A percentile compares a stretch with the other conserved stretches of the same genome.
These are phyloP conservation scores for Phaseolus coccineus DNA, from an alignment of 331 rosid genomes.

Conservation along the genomic window DNA sequence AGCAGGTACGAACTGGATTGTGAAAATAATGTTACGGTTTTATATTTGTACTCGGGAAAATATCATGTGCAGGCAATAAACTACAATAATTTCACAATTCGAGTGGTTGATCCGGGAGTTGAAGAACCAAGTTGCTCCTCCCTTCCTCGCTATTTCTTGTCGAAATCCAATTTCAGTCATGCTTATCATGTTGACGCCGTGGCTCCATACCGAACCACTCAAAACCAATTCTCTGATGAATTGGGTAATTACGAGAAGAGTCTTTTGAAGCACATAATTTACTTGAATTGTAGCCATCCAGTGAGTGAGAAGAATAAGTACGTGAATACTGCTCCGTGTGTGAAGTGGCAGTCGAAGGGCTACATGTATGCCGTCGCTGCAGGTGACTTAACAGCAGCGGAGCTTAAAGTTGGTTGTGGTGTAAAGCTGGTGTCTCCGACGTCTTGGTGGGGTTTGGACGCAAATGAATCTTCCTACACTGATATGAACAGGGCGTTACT, in stretches of 20 bases:
- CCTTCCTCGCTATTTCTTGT: slow-evolving; percentile 28
- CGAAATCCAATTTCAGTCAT: not conserved
- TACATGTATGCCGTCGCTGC: not conserved
- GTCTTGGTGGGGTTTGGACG: not conserved
- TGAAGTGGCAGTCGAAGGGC: not conserved
- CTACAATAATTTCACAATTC: slow-evolving; percentile 46
- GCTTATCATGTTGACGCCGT: not conserved
- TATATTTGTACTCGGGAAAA: not conserved
- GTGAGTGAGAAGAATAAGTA: not conserved
- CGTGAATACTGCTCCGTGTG: not conserved
- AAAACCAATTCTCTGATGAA: too few relatives aligned
- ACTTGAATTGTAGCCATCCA: not conserved
- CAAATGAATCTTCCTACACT: not conserved
- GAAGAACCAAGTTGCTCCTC: slow-evolving; percentile 14
- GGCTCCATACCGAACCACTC: not conserved
- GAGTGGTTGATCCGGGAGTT: slow-evolving; percentile 32
- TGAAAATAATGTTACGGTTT: not conserved
- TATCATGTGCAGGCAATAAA: slow-evolving; percentile 41
- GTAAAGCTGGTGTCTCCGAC: not conserved
- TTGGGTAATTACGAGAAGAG: not conserved
- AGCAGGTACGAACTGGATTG: slow-evolving; percentile 28
- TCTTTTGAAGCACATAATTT: not conserved
- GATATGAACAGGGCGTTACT: slow-evolving; percentile 9
- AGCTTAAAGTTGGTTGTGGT: not conserved
- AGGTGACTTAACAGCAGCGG: not conserved